Evolutionary conservation across 108 stramenopile genomes (phyloP), one percentile per base, ranked within the genome.

Genomic region (Poteriospumella lacustris): DNA sequence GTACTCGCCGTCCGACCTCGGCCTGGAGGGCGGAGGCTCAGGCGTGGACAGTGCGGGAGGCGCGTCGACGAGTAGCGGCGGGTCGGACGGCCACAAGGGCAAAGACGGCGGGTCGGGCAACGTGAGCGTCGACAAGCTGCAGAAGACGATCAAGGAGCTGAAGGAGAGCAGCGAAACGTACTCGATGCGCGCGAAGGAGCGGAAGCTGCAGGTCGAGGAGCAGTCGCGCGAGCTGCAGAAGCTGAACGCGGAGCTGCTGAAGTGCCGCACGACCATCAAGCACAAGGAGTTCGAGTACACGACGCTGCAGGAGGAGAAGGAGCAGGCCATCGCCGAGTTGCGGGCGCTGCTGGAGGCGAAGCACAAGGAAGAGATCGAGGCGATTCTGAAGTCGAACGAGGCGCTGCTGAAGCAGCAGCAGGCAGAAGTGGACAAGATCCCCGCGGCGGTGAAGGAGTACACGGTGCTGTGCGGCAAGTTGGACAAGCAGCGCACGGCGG

Each of bases 211-310:
- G 24, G 41, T 56, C 3, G 70, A 73, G 5, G 70, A 73, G 42
- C 43, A 52, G 33, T 9, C n/a, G 5, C 26, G 24, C 5, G 70
- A 73, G 36, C 24, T 73, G 9, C 44, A 73, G 42, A 3, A 38
- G 42, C 42, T 73, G 42, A 73, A 5, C 42, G 24, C 3, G 5
- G 70, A 73, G 33, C 24, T 73, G 3, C 26, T 28, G 3, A 44
- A 56, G 31, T 73, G 70, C 36, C 5, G 42, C 5, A 44, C 43
- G 38, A 56, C 28, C 36, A 52, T 44, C 26, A 44, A 73, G 42
- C 70, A 73, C 24, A 73, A 73, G 36, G 70, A 73, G 42, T 73
- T 52, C 33, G 70, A 73, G 36, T 26, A 29, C 33, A 52, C 9
- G 26, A 73, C 70, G 5, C 41, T 52, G 5, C 33, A 26, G 42